phyloP scores from a whole-genome alignment of 352 stramenopile genomes.

The Phytophthora citrophthora region DNA sequence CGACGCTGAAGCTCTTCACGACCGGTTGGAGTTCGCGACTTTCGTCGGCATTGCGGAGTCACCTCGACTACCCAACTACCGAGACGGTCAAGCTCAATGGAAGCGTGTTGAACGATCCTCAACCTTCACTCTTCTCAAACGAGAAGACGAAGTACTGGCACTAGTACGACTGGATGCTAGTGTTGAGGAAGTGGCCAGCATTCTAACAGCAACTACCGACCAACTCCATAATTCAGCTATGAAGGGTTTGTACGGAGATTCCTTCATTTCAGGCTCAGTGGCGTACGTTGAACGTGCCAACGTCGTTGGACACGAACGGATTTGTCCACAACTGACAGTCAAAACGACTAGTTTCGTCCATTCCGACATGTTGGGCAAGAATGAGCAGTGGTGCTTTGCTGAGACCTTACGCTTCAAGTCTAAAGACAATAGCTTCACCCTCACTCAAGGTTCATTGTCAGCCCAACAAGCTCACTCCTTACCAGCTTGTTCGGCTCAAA shows the following conservation, averaged over 20 bases:
- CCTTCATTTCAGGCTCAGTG: conserved; percentile 40
- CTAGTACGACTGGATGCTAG: conserved; percentile 30
- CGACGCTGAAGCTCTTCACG: conserved; percentile 22
- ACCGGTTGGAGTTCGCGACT: conserved; percentile 23
- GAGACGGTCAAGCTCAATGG: conserved; percentile 19
- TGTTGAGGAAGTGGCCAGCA: conserved; percentile 39
- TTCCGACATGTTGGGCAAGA: conserved; percentile 39
- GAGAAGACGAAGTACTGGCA: conserved; percentile 33
- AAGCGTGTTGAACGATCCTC: conserved; percentile 28
- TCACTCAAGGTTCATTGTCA: conserved; percentile 29
- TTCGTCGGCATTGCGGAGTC: conserved; percentile 28
- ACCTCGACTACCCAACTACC: conserved; percentile 7
- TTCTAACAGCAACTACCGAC: conserved; percentile 25
- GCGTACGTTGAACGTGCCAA: conserved; percentile 25
- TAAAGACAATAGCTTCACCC: conserved; percentile 23
- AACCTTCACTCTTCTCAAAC: conserved; percentile 30
- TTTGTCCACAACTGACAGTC: conserved; percentile 26
- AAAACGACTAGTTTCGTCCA: conserved; percentile 47
- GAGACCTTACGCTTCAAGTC: conserved; percentile 32
- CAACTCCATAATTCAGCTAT: conserved; percentile 32
- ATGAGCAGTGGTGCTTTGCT: conserved; percentile 52
- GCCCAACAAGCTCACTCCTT: conserved; percentile 8
- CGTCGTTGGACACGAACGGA: background rate
- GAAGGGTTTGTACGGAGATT: conserved; percentile 41
- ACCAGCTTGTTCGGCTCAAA: conserved; percentile 19